Evolutionary conservation across 805 yeast genomes (phyloP), one percentile per base, ranked within the genome.

Genomic region (Saccharomycopsis oosterbeekiorum): DNA sequence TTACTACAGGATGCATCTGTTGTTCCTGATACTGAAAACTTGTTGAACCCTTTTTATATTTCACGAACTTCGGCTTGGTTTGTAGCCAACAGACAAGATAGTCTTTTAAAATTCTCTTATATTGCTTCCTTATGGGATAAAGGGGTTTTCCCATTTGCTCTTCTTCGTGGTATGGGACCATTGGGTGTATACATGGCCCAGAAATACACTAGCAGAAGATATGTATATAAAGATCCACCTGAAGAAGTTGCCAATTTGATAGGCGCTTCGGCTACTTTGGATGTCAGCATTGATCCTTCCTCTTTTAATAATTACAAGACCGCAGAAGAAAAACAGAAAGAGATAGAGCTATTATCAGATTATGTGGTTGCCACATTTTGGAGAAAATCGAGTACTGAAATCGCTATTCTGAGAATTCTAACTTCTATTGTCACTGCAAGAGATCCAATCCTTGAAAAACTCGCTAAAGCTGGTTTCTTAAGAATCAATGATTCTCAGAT

Each of bases 371-470:
- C 62, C 3, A 70, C 57, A 14, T 70, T 64, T 51, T 67, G 70
- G 60, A 68, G 68, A 54, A 67, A 67, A 5, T 71, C 73, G 8
- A 73, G 72, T 54, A 70, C 63, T 53, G 66, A 62, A 60, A 58
- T 29, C 26, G 60, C 60, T 15, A 59, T 40, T 42, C 53, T 56
- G n/a, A 53, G 62, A 51, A 62, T 55, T 19, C 62, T 43, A 50
- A 80, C 84, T 12, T 80, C 85, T 0, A 75, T 84, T n/a, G 75
- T 86, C 15, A 78, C 84, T 4, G 86, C 88, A 24, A 80, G 80
- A 62, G 80, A 80, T 69, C 94, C 96, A 1, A 76, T 88, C 60
- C 71, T 79, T 66, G 92, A 87, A 68, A 79, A 84, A 62, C 70
- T 84, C 42, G 67, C 70, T 69, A 2, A 66, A 69, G 37, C 41